phyloP scores from a whole-genome alignment of 73 alveolate species.

The Urostyla sp. region DNA sequence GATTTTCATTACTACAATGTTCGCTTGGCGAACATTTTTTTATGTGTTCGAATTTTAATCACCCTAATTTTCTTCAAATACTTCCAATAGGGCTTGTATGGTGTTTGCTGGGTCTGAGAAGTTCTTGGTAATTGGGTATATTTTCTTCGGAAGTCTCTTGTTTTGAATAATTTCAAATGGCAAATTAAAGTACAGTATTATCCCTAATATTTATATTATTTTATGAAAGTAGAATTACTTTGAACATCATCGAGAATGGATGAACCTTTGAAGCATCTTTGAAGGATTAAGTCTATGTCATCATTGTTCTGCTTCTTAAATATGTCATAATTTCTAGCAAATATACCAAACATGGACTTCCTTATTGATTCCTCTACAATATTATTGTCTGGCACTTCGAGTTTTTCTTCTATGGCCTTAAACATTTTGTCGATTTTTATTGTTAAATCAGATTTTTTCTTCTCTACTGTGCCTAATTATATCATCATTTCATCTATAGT shows the following conservation, averaged over 20 bases:
- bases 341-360: slow-evolving; percentile 65
- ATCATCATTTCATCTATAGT: too few relatives aligned
- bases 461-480: too few relatives aligned
- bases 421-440: slow-evolving; percentile 50
- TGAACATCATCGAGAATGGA: slow-evolving; percentile 44
- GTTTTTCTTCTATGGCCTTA: slow-evolving; percentile 42
- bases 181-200: slow-evolving; percentile 64
- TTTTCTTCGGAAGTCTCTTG: slow-evolving; percentile 38
- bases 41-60: too few relatives aligned
- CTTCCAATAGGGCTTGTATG: slow-evolving; percentile 56
- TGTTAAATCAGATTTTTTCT: slow-evolving; percentile 11
- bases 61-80: slow-evolving; percentile 65
- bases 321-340: slow-evolving; percentile 44
- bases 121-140: slow-evolving; percentile 38
- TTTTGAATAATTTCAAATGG: slow-evolving; percentile 26
- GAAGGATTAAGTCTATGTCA: slow-evolving; percentile 41
- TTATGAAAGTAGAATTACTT: background rate
- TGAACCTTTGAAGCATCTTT: slow-evolving; percentile 43
- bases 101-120: slow-evolving; percentile 8
- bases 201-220: background rate
- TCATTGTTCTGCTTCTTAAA: slow-evolving; percentile 16
- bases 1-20: slow-evolving; percentile 50
- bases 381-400: slow-evolving; percentile 51
- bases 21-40: slow-evolving; percentile 33
- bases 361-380: slow-evolving; percentile 56